These are phyloP conservation scores for Chlorella sp. DNA, from an alignment of 139 green algal species.

Conservation along the genomic window DNA sequence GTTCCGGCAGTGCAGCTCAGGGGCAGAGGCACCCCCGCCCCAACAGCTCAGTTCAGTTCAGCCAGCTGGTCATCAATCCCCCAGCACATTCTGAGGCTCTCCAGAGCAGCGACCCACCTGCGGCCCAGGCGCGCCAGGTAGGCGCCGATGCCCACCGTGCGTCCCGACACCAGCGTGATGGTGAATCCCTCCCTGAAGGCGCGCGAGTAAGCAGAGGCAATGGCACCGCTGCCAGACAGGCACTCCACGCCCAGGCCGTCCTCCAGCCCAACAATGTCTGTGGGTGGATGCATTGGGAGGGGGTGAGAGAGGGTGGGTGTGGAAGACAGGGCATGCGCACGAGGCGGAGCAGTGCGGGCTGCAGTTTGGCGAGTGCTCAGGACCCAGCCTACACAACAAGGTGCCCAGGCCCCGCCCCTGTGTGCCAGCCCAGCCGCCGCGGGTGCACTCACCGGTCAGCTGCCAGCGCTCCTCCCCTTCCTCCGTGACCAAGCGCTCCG, in stretches of 20 bases:
- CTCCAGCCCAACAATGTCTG: conserved; percentile 94
- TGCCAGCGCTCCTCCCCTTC: conserved; percentile 40
- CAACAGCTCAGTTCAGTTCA: too few relatives aligned
- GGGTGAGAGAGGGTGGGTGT: not conserved
- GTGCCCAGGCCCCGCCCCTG: too few relatives aligned
- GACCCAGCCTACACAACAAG: too few relatives aligned
- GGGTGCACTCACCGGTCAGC: conserved; percentile 21
- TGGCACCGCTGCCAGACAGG: conserved; percentile 94
- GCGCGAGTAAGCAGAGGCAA: conserved; percentile 79
- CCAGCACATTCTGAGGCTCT: too few relatives aligned
- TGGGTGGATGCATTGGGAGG: conserved; percentile 17
- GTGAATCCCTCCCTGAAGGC: conserved; percentile 95
- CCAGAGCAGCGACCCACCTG: too few relatives aligned
- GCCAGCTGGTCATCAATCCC: too few relatives aligned
- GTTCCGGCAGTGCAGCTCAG: too few relatives aligned
- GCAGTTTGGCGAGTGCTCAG: too few relatives aligned
- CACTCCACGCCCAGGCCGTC: conserved; percentile 98
- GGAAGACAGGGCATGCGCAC: not conserved
- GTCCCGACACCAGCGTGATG: conserved; percentile 90
- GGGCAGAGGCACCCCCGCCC: too few relatives aligned
- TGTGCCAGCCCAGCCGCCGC: too few relatives aligned
- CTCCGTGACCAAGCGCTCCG: conserved; percentile 31
- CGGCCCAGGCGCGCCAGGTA: conserved; percentile 97
- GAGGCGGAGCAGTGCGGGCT: too few relatives aligned
- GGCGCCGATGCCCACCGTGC: conserved; percentile 97